Percentiles rank a stretch among this genome's conserved stretches.
phyloP scores from a whole-genome alignment of 345 rosid genomes.

The Camelina laxa region DNA sequence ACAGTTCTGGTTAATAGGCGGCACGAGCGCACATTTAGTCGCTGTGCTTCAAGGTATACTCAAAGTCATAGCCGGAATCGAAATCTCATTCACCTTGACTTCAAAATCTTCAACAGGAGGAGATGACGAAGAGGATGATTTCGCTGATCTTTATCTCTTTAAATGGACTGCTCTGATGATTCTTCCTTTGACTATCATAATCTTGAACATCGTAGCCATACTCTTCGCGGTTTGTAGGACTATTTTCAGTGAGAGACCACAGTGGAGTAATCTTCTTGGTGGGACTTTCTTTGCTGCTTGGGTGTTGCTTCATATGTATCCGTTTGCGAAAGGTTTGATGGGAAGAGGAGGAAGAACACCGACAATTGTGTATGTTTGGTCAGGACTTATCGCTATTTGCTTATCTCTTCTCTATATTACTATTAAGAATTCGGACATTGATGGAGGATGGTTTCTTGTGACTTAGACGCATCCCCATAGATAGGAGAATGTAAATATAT shows the following conservation, averaged over 20 bases:
- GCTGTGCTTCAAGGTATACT: slow-evolving; percentile 87
- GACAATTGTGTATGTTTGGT: slow-evolving; percentile 72
- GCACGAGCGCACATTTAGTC: slow-evolving; percentile 84
- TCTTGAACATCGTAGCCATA: slow-evolving; percentile 73
- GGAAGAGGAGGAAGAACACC: slow-evolving; percentile 79
- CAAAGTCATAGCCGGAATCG: slow-evolving; percentile 81
- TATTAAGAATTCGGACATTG: slow-evolving; percentile 53
- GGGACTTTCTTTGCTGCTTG: slow-evolving; percentile 82
- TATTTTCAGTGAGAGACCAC: slow-evolving; percentile 52
- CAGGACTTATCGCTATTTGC: slow-evolving; percentile 73
- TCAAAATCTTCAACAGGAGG: slow-evolving; percentile 61
- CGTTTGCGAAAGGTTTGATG: slow-evolving; percentile 84
- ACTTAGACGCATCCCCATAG: slow-evolving; percentile 32
- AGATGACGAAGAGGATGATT: slow-evolving; percentile 70
- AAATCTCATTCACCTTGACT: slow-evolving; percentile 73
- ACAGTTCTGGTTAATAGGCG: slow-evolving; percentile 90
- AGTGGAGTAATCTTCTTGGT: slow-evolving; percentile 75
- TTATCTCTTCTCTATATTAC: slow-evolving; percentile 82
- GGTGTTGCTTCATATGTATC: slow-evolving; percentile 84
- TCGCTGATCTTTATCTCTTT: slow-evolving; percentile 68
- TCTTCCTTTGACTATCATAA: slow-evolving; percentile 75
- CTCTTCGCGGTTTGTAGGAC: slow-evolving; percentile 63
- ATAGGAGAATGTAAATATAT: slow-evolving; percentile 23
- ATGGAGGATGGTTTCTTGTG: slow-evolving; percentile 64
- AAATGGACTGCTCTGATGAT: slow-evolving; percentile 85